A percentile compares a stretch with the other conserved stretches of the same genome.
Conservation (phyloP, 2,329 filamentous ascomycete species). For the Fusarium pseudoanthophilum region DNA sequence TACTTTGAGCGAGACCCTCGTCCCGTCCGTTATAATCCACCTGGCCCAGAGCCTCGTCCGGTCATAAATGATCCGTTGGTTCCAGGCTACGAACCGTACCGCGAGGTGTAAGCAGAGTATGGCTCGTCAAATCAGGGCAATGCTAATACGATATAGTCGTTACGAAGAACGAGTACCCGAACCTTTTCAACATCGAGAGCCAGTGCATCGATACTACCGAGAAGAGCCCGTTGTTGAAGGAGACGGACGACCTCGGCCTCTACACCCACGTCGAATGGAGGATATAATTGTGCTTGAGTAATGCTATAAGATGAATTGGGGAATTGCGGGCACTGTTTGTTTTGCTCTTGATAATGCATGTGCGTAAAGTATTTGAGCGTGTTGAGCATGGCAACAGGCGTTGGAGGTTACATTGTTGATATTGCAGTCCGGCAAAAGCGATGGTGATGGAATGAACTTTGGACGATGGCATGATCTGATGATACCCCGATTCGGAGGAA, state of each 20-base stretch:
- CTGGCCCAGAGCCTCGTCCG: conserved; percentile 23
- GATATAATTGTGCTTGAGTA: conserved; percentile 49
- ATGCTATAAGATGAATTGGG: conserved; percentile 10
- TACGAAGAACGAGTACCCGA: conserved; percentile 15
- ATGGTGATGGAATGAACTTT: conserved; percentile 17
- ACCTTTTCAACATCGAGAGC: conserved; percentile 20
- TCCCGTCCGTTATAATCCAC: conserved; percentile 13
- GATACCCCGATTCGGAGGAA: conserved; percentile 40
- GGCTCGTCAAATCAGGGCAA: too few relatives aligned
- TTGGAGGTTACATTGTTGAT: conserved; percentile 29
- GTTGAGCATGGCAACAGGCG: conserved; percentile 14
- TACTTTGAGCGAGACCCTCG: conserved; percentile 13
- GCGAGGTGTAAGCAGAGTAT: conserved; percentile 41
- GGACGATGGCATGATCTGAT: conserved; percentile 30
- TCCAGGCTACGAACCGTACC: conserved; percentile 31
- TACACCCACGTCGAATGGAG: conserved; percentile 40
- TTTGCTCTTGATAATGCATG: not conserved
- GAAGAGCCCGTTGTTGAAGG: conserved; percentile 19
- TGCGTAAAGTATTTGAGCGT: not conserved
- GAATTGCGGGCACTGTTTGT: not conserved
- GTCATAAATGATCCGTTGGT: conserved; percentile 16
- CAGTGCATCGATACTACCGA: conserved; percentile 29
- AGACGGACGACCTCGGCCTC: conserved; percentile 27
- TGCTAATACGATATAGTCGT: conserved; percentile 36
- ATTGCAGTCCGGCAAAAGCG: conserved; percentile 6